Evolutionary conservation across 2,329 filamentous ascomycete genomes (phyloP).

Genomic region (Trichoderma harzianum): DNA sequence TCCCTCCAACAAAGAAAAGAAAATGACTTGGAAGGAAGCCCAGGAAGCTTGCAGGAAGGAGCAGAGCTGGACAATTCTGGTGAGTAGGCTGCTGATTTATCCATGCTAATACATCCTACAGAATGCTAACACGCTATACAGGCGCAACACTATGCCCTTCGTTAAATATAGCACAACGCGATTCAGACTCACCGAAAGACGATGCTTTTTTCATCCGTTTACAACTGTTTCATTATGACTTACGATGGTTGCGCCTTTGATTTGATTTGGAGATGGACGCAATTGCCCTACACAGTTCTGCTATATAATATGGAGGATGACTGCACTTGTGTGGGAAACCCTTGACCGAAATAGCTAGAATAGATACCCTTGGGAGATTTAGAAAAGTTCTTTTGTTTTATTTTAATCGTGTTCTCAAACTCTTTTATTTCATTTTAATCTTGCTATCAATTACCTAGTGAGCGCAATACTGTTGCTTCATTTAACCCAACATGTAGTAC

Average conservation of each 20-base stretch:
- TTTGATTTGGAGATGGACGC: neutral
- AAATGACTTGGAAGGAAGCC: conserved; percentile 17
- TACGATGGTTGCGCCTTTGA: neutral
- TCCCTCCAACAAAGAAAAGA: neutral
- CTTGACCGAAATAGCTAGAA: neutral
- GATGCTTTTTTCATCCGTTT: neutral
- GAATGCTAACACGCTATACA: neutral
- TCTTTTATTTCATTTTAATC: no score
- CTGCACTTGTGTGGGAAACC: neutral
- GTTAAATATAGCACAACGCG: neutral
- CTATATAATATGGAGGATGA: neutral
- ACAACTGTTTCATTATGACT: neutral
- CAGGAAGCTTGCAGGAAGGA: neutral
- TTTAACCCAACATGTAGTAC: conserved; percentile 13
- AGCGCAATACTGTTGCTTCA: neutral
- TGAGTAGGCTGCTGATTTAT: neutral
- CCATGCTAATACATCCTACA: neutral
- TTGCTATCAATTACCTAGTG: no score
- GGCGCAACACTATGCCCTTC: neutral
- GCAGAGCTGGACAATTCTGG: conserved; percentile 2
- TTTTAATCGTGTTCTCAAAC: no score
- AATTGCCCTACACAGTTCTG: neutral
- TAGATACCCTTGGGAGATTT: conserved; percentile 1
- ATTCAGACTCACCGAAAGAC: neutral
- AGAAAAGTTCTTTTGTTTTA: neutral